Evolutionary conservation across 805 yeast genomes (phyloP).

Genomic region (Teunomyces lycoperdinae): DNA sequence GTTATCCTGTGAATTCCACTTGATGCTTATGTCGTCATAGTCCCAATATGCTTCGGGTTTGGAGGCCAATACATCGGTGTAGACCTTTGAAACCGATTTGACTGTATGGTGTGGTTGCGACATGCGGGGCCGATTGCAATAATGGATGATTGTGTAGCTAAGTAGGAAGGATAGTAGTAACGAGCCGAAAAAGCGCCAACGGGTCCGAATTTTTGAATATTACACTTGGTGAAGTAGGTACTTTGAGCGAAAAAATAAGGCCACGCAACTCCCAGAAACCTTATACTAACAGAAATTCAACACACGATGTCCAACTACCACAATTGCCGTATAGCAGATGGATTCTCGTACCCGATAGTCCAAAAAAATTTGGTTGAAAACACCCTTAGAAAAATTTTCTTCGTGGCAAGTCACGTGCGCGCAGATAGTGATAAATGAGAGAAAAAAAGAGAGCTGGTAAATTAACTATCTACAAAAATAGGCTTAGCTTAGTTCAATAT

Average conservation of each 20-base stretch:
- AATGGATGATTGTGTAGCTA: neutral
- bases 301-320: neutral
- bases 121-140: constrained; percentile 3
- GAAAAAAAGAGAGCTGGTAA: no score
- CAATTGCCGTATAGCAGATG: neutral
- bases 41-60: constrained; percentile 89
- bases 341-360: neutral
- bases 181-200: constrained; percentile 1
- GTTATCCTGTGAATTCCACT: constrained; percentile 83
- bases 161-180: constrained; percentile 1
- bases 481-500: no score
- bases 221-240: neutral
- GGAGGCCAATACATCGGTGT: constrained; percentile 71
- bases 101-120: constrained; percentile 19
- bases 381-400: constrained; percentile 2
- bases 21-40: constrained; percentile 60
- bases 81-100: constrained; percentile 69
- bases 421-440: neutral
- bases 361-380: neutral
- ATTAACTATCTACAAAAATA: neutral
- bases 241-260: neutral
- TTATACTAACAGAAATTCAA: neutral
- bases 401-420: neutral
- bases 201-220: constrained; percentile 3
- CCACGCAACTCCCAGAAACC: neutral